Conservation (phyloP, 2,329 filamentous ascomycete genomes). For the Phialemonium atrogriseum region DNA sequence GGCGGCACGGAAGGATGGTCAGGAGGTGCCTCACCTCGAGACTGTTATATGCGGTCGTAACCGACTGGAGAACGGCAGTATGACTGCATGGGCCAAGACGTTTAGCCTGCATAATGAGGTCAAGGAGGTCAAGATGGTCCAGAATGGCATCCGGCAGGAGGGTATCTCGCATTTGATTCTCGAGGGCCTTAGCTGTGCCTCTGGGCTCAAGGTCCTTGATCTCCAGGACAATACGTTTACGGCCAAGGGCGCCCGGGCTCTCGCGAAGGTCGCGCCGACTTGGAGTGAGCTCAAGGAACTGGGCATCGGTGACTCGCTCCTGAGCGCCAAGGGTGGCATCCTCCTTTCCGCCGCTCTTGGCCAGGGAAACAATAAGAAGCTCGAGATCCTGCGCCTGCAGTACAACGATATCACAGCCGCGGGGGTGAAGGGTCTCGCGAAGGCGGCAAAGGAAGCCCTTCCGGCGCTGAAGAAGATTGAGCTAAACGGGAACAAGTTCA, state of each 20-base stretch:
- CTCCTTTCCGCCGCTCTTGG: slow-evolving; percentile 65
- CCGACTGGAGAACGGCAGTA: slow-evolving; percentile 88
- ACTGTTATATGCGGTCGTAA: slow-evolving; percentile 98
- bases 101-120: slow-evolving; percentile 78
- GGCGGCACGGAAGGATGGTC: slow-evolving; percentile 61
- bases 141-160: slow-evolving; percentile 94
- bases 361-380: slow-evolving; percentile 66
- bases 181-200: slow-evolving; percentile 66
- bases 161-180: slow-evolving; percentile 77
- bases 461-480: slow-evolving; percentile 78
- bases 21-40: slow-evolving; percentile 74
- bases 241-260: slow-evolving; percentile 64
- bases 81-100: slow-evolving; percentile 87
- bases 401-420: slow-evolving; percentile 88
- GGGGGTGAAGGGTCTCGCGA: slow-evolving; percentile 62
- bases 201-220: slow-evolving; percentile 67
- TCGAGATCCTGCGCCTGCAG: slow-evolving; percentile 76
- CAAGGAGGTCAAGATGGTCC: slow-evolving; percentile 89
- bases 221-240: slow-evolving; percentile 98
- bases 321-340: slow-evolving; percentile 69
- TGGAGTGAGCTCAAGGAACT: slow-evolving; percentile 77
- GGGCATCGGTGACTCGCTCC: slow-evolving; percentile 79
- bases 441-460: slow-evolving; percentile 59
- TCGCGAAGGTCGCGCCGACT: slow-evolving; percentile 63
- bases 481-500: slow-evolving; percentile 92